phyloP scores from a whole-genome alignment of 352 stramenopile genomes.

The Thraustotheca clavata region DNA sequence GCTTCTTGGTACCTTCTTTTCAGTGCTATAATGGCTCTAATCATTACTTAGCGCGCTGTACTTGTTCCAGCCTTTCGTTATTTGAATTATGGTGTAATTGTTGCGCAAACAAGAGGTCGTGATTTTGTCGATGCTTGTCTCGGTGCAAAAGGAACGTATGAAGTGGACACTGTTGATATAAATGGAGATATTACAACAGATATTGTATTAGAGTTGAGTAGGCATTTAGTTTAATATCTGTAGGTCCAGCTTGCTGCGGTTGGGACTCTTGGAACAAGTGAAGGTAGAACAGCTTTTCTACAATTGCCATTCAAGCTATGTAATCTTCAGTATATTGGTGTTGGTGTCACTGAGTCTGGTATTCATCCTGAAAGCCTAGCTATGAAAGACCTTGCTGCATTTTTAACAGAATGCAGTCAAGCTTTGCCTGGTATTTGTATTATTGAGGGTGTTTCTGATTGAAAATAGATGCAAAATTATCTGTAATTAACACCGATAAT shows the following conservation, averaged over 20 bases:
- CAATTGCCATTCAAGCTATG: conserved; percentile 30
- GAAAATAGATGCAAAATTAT: conserved; percentile 44
- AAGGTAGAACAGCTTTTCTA: conserved; percentile 33
- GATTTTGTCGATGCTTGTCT: conserved; percentile 43
- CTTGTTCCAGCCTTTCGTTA: conserved; percentile 47
- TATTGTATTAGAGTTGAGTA: conserved; percentile 28
- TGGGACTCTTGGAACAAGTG: conserved; percentile 29
- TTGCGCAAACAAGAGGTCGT: conserved; percentile 50
- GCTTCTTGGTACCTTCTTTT: conserved; percentile 44
- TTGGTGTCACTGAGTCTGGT: conserved; percentile 59
- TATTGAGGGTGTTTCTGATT: conserved; percentile 5
- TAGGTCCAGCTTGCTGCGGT: conserved; percentile 25
- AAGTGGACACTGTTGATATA: conserved; percentile 52
- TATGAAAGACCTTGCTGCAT: conserved; percentile 45
- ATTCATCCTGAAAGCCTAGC: conserved; percentile 26
- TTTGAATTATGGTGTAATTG: conserved; percentile 33
- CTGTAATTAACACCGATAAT: conserved; percentile 77
- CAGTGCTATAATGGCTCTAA: background rate
- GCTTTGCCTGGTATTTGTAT: conserved; percentile 29
- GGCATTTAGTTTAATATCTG: background rate
- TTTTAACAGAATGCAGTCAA: conserved; percentile 36
- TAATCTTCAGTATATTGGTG: conserved; percentile 39
- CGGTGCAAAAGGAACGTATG: conserved; percentile 34
- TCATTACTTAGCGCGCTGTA: conserved; percentile 32
- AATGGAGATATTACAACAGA: conserved; percentile 37